phyloP scores from a whole-genome alignment of 768 basidiomycete genomes.

The Mycena sanguinolenta region DNA sequence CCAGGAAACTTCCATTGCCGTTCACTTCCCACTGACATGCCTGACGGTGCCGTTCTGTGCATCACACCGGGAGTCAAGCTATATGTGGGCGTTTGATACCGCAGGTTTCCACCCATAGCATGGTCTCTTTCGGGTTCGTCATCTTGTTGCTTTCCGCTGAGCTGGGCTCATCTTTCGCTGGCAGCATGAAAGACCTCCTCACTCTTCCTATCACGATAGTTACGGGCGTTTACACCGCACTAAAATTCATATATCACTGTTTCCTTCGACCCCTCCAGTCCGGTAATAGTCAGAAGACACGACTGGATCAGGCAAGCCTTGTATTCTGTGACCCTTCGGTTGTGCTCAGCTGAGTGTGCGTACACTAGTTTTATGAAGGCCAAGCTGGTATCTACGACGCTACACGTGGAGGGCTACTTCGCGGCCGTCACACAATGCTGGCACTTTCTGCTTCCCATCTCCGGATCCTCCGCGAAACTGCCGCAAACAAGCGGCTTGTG shows the following conservation, averaged over 20 bases:
- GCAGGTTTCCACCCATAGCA: not conserved
- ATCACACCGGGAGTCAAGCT: not conserved
- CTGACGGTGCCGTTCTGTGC: too few relatives aligned
- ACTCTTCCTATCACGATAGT: not conserved
- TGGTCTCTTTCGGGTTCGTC: not conserved
- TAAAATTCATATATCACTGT: not conserved
- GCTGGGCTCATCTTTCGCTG: not conserved
- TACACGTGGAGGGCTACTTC: not conserved
- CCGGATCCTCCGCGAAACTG: slow-evolving; percentile 55
- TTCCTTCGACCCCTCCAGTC: not conserved
- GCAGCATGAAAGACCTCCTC: not conserved
- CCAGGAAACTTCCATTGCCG: too few relatives aligned
- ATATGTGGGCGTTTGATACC: not conserved
- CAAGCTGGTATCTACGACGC: not conserved
- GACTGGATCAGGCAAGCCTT: not conserved
- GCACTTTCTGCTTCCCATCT: slow-evolving; percentile 74
- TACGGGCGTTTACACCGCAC: not conserved
- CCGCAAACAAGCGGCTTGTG: slow-evolving; percentile 41
- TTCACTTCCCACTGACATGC: not conserved
- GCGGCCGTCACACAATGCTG: slow-evolving; percentile 30
- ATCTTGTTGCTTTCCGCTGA: not conserved
- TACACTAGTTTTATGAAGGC: not conserved
- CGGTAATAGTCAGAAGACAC: not conserved
- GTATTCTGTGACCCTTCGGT: not conserved
- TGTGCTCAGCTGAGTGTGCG: not conserved